Evolutionary conservation across 768 basidiomycete genomes (phyloP).

Genomic region (Suillus subaureus): DNA sequence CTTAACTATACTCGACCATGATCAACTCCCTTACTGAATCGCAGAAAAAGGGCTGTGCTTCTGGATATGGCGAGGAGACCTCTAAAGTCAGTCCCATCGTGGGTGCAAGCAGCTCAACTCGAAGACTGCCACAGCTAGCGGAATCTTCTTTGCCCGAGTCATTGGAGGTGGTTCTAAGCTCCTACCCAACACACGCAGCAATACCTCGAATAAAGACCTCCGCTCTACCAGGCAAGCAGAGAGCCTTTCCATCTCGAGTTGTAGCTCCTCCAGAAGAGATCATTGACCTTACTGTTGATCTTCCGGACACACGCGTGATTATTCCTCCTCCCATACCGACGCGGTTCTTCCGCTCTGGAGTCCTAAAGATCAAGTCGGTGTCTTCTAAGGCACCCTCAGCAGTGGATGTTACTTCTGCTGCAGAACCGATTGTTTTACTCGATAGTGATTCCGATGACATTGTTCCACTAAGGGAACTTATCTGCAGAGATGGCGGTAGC

Average conservation of each 20-base stretch:
- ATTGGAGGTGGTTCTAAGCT: not conserved
- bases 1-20: not conserved
- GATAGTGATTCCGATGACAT: not conserved
- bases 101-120: not conserved
- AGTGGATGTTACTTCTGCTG: not conserved
- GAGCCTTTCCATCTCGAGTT: not conserved
- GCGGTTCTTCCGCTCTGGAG: constrained; percentile 29
- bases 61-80: not conserved
- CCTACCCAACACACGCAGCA: not conserved
- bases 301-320: constrained; percentile 3
- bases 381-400: not conserved
- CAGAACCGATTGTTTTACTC: not conserved
- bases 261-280: constrained; percentile 1
- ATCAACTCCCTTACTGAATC: not conserved
- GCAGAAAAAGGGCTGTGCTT: not conserved
- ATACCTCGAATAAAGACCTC: not conserved
- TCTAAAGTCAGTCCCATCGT: not conserved
- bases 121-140: not conserved
- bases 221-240: not conserved
- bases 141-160: not conserved
- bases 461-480: not conserved
- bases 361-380: constrained; percentile 18
- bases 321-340: constrained; percentile 19
- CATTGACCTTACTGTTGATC: constrained; percentile 15
- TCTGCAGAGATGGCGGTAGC: not conserved